A percentile compares a stretch with the other conserved stretches of the same genome.
These are phyloP conservation scores for Myxozyma sirexii DNA, from an alignment of 805 yeast species.

Conservation along the genomic window DNA sequence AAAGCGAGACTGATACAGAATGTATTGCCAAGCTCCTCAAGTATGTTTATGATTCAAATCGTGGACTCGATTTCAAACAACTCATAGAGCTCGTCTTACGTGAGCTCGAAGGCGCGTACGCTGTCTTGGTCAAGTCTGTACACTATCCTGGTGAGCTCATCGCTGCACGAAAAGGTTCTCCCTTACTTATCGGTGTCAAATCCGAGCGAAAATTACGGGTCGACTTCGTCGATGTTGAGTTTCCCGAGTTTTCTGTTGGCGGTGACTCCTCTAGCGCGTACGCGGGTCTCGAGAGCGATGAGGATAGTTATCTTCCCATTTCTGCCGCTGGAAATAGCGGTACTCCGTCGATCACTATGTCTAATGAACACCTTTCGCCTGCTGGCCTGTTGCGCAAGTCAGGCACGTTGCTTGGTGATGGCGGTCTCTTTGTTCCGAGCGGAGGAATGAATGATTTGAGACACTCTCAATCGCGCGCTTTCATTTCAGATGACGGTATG, in stretches of 20 bases:
- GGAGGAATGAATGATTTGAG: constrained; percentile 53
- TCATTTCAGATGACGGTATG: constrained; percentile 87
- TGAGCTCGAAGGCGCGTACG: constrained; percentile 97
- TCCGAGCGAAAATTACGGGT: constrained; percentile 93
- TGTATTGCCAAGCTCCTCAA: constrained; percentile 94
- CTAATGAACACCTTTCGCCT: neutral
- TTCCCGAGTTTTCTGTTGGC: constrained; percentile 56
- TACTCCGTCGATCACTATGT: neutral
- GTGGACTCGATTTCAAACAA: constrained; percentile 80
- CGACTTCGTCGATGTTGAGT: constrained; percentile 97
- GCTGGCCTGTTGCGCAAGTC: constrained; percentile 3
- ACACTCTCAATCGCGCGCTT: constrained; percentile 96
- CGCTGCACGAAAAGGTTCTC: constrained; percentile 98
- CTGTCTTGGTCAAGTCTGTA: constrained; percentile 84
- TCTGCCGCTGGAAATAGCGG: constrained; percentile 38
- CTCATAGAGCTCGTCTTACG: constrained; percentile 88
- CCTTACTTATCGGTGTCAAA: constrained; percentile 94
- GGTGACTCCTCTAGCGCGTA: constrained; percentile 25
- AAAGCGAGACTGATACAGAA: constrained; percentile 96
- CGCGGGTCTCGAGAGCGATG: constrained; percentile 32
- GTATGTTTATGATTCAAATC: constrained; percentile 79
- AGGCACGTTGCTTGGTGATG: neutral
- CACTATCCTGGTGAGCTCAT: constrained; percentile 95
- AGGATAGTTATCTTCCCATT: constrained; percentile 51
- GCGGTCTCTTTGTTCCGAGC: neutral